These are phyloP conservation scores for Gonium pectorale DNA, from an alignment of 139 green algal genomes.

Conservation along the genomic window DNA sequence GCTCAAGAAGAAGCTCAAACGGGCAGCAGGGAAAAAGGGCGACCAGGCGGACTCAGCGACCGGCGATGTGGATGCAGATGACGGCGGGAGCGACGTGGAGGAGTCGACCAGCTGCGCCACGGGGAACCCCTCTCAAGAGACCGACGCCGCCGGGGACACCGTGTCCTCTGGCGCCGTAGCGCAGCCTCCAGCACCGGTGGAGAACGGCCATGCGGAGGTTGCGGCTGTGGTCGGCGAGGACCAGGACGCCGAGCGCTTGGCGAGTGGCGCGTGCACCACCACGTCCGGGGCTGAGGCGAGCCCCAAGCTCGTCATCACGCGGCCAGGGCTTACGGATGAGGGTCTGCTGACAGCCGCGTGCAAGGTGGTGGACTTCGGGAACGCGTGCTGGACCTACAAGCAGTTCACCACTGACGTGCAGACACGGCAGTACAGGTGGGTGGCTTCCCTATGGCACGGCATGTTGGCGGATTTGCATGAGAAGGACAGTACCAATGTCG, in stretches of 20 bases:
- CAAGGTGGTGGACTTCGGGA: conserved; percentile 99
- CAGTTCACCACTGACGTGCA: conserved; percentile 99
- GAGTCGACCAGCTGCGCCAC: not conserved
- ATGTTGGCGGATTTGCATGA: too few species aligned
- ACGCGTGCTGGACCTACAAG: conserved; percentile 98
- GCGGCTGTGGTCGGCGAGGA: not conserved
- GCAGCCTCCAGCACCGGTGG: not conserved
- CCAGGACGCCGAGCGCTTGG: conserved; percentile 6
- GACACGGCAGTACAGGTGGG: conserved; percentile 95
- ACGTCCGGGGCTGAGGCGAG: not conserved
- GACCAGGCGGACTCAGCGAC: conserved; percentile 31
- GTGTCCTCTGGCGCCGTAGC: not conserved
- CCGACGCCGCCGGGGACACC: not conserved
- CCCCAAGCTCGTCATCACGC: conserved; percentile 20
- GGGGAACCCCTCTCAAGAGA: not conserved
- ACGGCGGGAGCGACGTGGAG: conserved; percentile 31
- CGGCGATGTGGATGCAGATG: not conserved
- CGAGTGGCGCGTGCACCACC: conserved; percentile 26
- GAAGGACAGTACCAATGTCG: too few species aligned
- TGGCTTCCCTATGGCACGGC: too few species aligned
- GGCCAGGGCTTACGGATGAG: conserved; percentile 59
- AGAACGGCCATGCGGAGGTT: not conserved
- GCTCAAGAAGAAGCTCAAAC: conserved; percentile 86
- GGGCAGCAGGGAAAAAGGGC: conserved; percentile 57
- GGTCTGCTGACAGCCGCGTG: conserved; percentile 59